Evolutionary conservation across 176 grass and related monocot genomes (phyloP).

Genomic region (Pontederia crassipes): DNA sequence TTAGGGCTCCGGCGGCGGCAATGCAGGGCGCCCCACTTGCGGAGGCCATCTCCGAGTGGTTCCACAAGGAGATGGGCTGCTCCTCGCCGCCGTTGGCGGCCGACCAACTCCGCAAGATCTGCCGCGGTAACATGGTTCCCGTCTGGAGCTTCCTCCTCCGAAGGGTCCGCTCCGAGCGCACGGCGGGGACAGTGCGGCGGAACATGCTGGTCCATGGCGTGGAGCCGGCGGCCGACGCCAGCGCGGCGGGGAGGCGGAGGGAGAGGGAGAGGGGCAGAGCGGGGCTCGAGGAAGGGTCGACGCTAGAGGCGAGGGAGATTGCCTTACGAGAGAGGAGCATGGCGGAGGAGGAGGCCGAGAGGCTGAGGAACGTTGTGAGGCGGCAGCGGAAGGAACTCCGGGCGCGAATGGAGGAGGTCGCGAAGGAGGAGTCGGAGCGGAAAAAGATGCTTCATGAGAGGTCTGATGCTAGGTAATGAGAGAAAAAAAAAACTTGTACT

Average conservation of each 20-base stretch:
- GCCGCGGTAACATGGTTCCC: constrained; percentile 97
- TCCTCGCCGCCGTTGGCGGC: constrained; percentile 57
- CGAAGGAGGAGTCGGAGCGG: constrained; percentile 76
- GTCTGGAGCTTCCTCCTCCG: constrained; percentile 89
- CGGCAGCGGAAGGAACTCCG: constrained; percentile 92
- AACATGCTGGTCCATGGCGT: constrained; percentile 95
- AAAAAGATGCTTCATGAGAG: constrained; percentile 81
- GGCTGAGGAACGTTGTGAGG: constrained; percentile 72
- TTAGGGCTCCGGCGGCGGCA: constrained; percentile 10
- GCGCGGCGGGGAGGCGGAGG: constrained; percentile 25
- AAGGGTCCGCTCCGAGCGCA: constrained; percentile 85
- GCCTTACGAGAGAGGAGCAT: constrained; percentile 48
- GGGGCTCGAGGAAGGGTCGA: constrained; percentile 41
- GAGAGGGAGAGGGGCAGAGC: constrained; percentile 28
- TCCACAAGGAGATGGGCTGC: constrained; percentile 97
- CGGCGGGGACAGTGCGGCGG: constrained; percentile 60
- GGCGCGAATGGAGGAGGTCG: constrained; percentile 64
- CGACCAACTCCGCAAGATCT: constrained; percentile 98
- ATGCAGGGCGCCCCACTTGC: constrained; percentile 46
- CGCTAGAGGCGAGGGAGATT: constrained; percentile 53
- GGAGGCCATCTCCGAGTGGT: constrained; percentile 93
- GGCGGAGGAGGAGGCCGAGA: constrained; percentile 80
- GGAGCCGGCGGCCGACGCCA: constrained; percentile 22
- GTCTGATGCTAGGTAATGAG: constrained; percentile 63
- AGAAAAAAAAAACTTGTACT: background rate